These are phyloP conservation scores for Bromus sterilis DNA, from an alignment of 176 grass and related monocot species.

Conservation along the genomic window DNA sequence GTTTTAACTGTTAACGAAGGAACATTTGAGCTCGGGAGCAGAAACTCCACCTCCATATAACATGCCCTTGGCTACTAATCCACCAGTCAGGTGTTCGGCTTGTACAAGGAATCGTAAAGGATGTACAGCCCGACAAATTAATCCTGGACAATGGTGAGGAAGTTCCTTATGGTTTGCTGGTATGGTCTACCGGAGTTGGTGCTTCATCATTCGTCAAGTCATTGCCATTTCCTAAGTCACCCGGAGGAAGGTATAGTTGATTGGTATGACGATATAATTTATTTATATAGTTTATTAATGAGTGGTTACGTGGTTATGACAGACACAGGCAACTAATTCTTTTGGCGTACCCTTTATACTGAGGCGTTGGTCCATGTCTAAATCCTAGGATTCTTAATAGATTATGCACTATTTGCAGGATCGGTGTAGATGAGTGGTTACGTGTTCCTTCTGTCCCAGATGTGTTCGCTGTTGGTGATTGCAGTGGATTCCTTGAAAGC, in stretches of 20 bases:
- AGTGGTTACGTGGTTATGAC: no score
- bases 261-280: conserved; percentile 15
- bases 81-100: conserved; percentile 84
- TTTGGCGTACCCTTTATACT: not conserved
- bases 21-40: no score
- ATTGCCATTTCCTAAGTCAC: conserved; percentile 74
- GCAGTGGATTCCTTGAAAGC: conserved; percentile 79
- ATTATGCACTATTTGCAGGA: conserved; percentile 38
- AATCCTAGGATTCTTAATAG: not conserved
- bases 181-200: conserved; percentile 97
- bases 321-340: not conserved
- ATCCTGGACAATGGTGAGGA: conserved; percentile 79
- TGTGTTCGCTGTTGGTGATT: conserved; percentile 91
- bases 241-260: conserved; percentile 75
- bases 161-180: conserved; percentile 90
- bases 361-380: not conserved
- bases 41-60: no score
- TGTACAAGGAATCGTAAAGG: conserved; percentile 82
- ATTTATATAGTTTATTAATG: not conserved
- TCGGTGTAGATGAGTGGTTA: conserved; percentile 88
- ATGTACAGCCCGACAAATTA: conserved; percentile 72
- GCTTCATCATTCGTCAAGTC: conserved; percentile 70
- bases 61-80: not conserved
- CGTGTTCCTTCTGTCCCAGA: conserved; percentile 69
- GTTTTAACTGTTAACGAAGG: no score